Conservation (phyloP, 768 basidiomycete species). For the Mycena crocata region DNA sequence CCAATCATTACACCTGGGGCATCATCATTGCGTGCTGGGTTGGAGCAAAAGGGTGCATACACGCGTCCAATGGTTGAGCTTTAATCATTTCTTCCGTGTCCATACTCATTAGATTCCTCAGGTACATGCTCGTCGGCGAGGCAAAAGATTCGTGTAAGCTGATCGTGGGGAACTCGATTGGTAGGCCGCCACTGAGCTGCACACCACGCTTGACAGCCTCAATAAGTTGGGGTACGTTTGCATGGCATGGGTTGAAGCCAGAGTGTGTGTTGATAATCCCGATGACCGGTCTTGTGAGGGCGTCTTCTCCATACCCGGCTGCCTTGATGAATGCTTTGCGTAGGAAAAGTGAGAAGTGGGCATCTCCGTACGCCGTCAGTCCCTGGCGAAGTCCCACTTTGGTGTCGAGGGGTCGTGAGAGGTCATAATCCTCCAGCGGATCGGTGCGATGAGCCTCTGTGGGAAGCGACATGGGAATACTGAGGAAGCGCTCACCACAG, state of each 20-base stretch:
- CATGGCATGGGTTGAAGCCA: slow-evolving; percentile 35
- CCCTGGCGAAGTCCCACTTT: slow-evolving; percentile 32
- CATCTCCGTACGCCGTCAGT: slow-evolving; percentile 30
- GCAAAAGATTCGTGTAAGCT: slow-evolving; percentile 33
- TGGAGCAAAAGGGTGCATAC: slow-evolving; percentile 3
- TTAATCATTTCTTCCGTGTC: slow-evolving; percentile 37
- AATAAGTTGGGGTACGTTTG: slow-evolving; percentile 32
- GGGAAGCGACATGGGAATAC: slow-evolving; percentile 6
- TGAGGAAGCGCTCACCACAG: background rate
- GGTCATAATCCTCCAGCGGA: slow-evolving; percentile 33
- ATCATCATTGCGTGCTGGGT: too few species aligned
- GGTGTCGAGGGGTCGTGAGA: slow-evolving; percentile 27
- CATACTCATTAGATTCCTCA: slow-evolving; percentile 33
- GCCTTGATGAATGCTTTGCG: slow-evolving; percentile 35
- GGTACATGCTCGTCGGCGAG: slow-evolving; percentile 33
- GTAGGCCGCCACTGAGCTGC: slow-evolving; percentile 30
- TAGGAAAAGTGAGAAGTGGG: slow-evolving; percentile 34
- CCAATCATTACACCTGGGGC: slow-evolving; percentile 31
- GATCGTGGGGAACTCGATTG: slow-evolving; percentile 35
- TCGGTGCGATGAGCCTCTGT: slow-evolving; percentile 1
- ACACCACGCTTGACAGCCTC: slow-evolving; percentile 35
- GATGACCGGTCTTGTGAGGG: slow-evolving; percentile 31
- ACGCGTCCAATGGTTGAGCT: slow-evolving; percentile 35
- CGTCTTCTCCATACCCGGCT: slow-evolving; percentile 34
- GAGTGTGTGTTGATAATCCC: slow-evolving; percentile 33